Conservation (phyloP, 768 basidiomycete species). For the Phylloporus scabripes region DNA sequence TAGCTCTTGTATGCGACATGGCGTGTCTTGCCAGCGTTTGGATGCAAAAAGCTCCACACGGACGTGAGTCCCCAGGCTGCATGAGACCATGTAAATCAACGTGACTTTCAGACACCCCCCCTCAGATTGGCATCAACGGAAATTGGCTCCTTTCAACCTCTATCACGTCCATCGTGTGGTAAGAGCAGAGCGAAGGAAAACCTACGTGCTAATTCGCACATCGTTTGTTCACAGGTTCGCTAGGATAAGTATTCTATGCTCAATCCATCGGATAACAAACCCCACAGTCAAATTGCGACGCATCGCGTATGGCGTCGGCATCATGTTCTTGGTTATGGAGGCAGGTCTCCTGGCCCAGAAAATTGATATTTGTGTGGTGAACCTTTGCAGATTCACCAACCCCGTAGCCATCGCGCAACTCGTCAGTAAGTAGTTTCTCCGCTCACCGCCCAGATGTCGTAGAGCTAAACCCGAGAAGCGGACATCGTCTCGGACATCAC, state of each 20-base stretch:
- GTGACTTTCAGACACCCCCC: background rate
- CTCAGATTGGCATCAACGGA: background rate
- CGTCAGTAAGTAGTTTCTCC: slow-evolving; percentile 15
- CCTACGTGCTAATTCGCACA: background rate
- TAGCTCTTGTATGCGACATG: slow-evolving; percentile 21
- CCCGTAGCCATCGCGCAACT: slow-evolving; percentile 20
- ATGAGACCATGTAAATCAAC: background rate
- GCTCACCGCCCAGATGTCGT: background rate
- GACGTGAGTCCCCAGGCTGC: slow-evolving; percentile 1
- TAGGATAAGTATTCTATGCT: slow-evolving; percentile 26
- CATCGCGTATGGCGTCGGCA: slow-evolving; percentile 13
- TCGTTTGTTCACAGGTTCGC: slow-evolving; percentile 17
- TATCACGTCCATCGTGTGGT: slow-evolving; percentile 21
- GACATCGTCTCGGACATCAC: slow-evolving; percentile 19
- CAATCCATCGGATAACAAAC: slow-evolving; percentile 18
- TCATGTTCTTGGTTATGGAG: slow-evolving; percentile 13
- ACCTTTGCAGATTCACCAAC: background rate
- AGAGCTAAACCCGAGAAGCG: slow-evolving; percentile 7
- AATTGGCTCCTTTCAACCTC: slow-evolving; percentile 19
- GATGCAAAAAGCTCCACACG: background rate
- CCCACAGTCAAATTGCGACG: slow-evolving; percentile 9
- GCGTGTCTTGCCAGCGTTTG: slow-evolving; percentile 19
- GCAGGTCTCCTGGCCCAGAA: slow-evolving; percentile 16
- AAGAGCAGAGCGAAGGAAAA: background rate
- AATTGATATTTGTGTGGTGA: slow-evolving; percentile 9